These are phyloP conservation scores for Secale cereale DNA, from an alignment of 176 grass and related monocot genomes.

Conservation along the genomic window DNA sequence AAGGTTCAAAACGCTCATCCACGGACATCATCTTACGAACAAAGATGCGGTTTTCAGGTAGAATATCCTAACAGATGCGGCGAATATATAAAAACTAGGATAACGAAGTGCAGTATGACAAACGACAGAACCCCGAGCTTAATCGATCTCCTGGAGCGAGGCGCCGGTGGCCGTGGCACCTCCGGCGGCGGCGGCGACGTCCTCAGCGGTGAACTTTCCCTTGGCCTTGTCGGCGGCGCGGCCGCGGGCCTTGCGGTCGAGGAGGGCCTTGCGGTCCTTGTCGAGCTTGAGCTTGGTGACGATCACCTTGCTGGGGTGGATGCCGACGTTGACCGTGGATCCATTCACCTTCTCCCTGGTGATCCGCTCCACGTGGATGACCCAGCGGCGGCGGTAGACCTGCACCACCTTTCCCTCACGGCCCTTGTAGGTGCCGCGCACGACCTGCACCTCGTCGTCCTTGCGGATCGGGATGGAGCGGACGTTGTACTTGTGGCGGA, in stretches of 20 bases:
- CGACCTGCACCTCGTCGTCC: slow-evolving; percentile 94
- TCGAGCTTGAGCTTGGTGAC: slow-evolving; percentile 97
- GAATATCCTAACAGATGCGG: slow-evolving; percentile 17
- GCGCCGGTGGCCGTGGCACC: slow-evolving; percentile 37
- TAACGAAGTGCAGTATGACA: not conserved
- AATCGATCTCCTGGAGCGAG: slow-evolving; percentile 95
- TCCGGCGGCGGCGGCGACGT: slow-evolving; percentile 58
- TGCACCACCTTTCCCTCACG: slow-evolving; percentile 96
- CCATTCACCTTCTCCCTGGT: slow-evolving; percentile 97
- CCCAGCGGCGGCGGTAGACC: slow-evolving; percentile 95
- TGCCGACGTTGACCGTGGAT: slow-evolving; percentile 86
- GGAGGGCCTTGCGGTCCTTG: slow-evolving; percentile 92
- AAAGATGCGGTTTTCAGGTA: slow-evolving; percentile 23
- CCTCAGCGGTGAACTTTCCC: slow-evolving; percentile 88
- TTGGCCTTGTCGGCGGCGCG: slow-evolving; percentile 92
- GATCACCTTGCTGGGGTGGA: slow-evolving; percentile 74
- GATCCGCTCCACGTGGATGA: slow-evolving; percentile 96
- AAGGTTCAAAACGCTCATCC: slow-evolving; percentile 36
- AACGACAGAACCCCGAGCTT: not conserved
- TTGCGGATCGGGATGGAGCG: slow-evolving; percentile 88
- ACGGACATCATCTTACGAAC: slow-evolving; percentile 5
- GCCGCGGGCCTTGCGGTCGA: slow-evolving; percentile 86
- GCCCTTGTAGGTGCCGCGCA: slow-evolving; percentile 90
- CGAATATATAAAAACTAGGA: slow-evolving; percentile 13
- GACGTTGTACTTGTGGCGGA: slow-evolving; percentile 92